A percentile compares a stretch with the other conserved stretches of the same genome.
phyloP scores from a whole-genome alignment of 2,329 filamentous ascomycete genomes.

The Thermothelomyces thermophilus region DNA sequence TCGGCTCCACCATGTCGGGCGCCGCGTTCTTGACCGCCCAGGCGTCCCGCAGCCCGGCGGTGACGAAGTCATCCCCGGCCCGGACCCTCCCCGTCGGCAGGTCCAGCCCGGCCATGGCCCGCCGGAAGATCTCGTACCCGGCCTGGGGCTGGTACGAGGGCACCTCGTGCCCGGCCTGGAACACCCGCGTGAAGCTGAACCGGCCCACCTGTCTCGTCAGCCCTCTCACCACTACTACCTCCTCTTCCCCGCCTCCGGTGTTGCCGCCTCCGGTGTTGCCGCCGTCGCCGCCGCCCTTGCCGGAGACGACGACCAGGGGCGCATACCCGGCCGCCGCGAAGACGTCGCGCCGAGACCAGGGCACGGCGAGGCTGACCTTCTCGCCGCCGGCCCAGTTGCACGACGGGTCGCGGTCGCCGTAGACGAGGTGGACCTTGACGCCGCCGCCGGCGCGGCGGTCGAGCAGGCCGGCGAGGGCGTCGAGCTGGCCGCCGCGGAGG shows the following conservation, averaged over 20 bases:
- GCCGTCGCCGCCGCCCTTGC: not conserved
- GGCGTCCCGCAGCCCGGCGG: not conserved
- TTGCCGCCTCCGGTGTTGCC: too few species aligned
- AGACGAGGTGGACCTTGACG: not conserved
- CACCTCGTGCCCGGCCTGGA: conserved; percentile 5
- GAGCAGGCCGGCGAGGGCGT: not conserved
- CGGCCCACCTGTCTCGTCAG: not conserved
- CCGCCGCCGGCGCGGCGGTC: not conserved
- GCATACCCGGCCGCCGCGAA: not conserved
- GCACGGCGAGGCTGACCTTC: not conserved
- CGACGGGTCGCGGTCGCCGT: not conserved
- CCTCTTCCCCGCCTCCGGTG: too few species aligned
- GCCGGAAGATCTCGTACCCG: not conserved
- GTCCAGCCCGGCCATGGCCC: conserved; percentile 1
- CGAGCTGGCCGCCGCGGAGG: not conserved
- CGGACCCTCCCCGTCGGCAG: not conserved
- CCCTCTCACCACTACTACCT: not conserved
- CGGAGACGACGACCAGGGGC: not conserved
- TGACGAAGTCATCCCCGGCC: not conserved
- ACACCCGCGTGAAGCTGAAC: conserved; percentile 3
- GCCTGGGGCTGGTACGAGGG: conserved; percentile 1
- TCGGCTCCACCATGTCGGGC: not conserved
- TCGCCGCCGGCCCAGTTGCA: conserved; percentile 1
- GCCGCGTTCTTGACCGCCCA: not conserved
- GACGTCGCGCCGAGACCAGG: not conserved